These are phyloP conservation scores for Psophocarpus tetragonolobus DNA, from an alignment of 306 rosid genomes.

Conservation along the genomic window DNA sequence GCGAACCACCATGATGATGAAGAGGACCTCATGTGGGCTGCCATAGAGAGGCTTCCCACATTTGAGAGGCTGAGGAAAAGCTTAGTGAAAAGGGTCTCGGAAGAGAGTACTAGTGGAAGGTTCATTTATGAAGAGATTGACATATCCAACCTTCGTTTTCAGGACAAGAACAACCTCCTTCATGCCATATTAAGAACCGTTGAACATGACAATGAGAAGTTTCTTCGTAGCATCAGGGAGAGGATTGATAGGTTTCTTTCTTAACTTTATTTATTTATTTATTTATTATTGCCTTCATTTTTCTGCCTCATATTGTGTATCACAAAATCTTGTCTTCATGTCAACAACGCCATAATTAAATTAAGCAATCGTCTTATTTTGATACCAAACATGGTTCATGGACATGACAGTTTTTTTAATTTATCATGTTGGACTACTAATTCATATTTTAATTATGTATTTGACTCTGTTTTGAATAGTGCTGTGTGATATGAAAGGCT, in stretches of 20 bases:
- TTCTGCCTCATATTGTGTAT: not conserved
- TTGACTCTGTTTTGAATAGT: not conserved
- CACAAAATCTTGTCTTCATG: not conserved
- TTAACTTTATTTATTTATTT: not conserved
- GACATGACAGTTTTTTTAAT: not conserved
- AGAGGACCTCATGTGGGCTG: conserved; percentile 84
- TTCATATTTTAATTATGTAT: not conserved
- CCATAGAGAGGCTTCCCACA: conserved; percentile 86
- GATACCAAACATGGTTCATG: not conserved
- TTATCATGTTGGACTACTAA: not conserved
- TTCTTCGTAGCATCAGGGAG: conserved; percentile 57
- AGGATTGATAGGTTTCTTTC: conserved; percentile 60
- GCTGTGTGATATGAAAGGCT: not conserved
- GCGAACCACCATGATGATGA: conserved; percentile 51
- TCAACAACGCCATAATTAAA: not conserved
- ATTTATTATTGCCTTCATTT: not conserved
- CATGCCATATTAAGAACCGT: conserved; percentile 52
- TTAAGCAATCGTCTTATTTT: too few relatives aligned
- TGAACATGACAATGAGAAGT: conserved; percentile 74
- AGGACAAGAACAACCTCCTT: conserved; percentile 54
- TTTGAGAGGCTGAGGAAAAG: conserved; percentile 73
- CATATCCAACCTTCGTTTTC: conserved; percentile 50
- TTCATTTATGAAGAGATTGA: conserved; percentile 64
- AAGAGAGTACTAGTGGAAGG: conserved; percentile 47
- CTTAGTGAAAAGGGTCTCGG: conserved; percentile 54